phyloP scores from a whole-genome alignment of 805 yeast genomes.

The Kazachstania viticola region DNA sequence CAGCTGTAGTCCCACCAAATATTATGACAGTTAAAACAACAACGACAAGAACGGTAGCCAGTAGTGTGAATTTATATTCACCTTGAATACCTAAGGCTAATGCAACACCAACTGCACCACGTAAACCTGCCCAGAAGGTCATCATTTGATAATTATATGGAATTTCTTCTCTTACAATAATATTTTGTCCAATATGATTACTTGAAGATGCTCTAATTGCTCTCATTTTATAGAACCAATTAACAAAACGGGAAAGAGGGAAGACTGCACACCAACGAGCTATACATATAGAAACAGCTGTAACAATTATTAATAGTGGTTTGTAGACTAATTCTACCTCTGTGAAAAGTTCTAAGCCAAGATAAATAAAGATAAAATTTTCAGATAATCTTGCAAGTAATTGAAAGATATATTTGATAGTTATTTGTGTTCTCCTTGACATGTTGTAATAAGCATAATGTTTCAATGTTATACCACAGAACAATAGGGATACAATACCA shows the following conservation, averaged over 20 bases:
- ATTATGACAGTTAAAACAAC: conserved; percentile 92
- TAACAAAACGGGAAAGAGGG: conserved; percentile 77
- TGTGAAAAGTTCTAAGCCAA: conserved; percentile 89
- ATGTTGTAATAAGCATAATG: conserved; percentile 96
- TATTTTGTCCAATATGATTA: conserved; percentile 11
- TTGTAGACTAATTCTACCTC: conserved; percentile 92
- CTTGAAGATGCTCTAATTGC: conserved; percentile 30
- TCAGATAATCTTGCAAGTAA: conserved; percentile 89
- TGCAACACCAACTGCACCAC: conserved; percentile 99
- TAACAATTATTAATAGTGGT: conserved; percentile 82
- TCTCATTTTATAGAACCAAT: conserved; percentile 60
- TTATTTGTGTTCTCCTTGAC: conserved; percentile 95
- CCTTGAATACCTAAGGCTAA: conserved; percentile 96
- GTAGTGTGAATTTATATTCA: conserved; percentile 72
- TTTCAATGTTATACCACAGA: conserved; percentile 93
- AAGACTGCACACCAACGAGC: conserved; percentile 97
- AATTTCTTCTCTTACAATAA: conserved; percentile 65
- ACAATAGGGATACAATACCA: conserved; percentile 87
- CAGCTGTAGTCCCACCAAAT: conserved; percentile 97
- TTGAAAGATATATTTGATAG: conserved; percentile 91
- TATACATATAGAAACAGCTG: conserved; percentile 81
- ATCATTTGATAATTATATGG: conserved; percentile 94
- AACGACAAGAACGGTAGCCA: conserved; percentile 93
- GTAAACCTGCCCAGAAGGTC: conserved; percentile 98
- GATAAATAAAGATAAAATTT: conserved; percentile 89